These are phyloP conservation scores for Phoenix roebelenii DNA, from an alignment of 176 grass and related monocot species.

Conservation along the genomic window DNA sequence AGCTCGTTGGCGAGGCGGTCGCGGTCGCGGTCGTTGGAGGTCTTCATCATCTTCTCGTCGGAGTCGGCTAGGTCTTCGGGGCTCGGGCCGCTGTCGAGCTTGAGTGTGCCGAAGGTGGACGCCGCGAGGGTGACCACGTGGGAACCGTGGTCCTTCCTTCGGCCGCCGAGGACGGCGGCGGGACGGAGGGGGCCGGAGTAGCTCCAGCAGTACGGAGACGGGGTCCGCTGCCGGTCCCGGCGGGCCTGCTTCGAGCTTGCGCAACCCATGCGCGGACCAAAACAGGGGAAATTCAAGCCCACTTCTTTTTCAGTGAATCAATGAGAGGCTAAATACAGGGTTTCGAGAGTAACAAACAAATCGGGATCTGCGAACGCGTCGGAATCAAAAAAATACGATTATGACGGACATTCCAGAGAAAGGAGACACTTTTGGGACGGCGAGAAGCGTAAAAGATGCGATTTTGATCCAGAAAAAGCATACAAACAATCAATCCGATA, in stretches of 20 bases:
- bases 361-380: too few species aligned
- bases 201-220: background rate
- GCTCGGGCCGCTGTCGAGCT: slow-evolving; percentile 34
- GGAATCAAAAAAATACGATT: too few species aligned
- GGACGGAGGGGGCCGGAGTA: background rate
- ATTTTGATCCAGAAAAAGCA: too few species aligned
- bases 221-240: background rate
- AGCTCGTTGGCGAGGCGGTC: background rate
- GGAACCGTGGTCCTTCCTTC: slow-evolving; percentile 1
- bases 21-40: slow-evolving; percentile 21
- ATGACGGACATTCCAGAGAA: too few species aligned
- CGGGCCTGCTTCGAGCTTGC: slow-evolving; percentile 9
- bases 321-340: too few species aligned
- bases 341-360: too few species aligned
- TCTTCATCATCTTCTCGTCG: slow-evolving; percentile 56
- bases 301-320: too few species aligned
- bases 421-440: too few species aligned
- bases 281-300: background rate
- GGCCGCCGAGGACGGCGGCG: background rate
- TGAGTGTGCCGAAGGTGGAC: slow-evolving; percentile 64
- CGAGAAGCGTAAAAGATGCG: too few species aligned
- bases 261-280: slow-evolving; percentile 8
- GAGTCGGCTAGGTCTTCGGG: slow-evolving; percentile 3
- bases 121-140: slow-evolving; percentile 70
- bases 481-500: too few species aligned